These are phyloP conservation scores for Hypericum androsaemum DNA, from an alignment of 345 rosid genomes.

Conservation along the genomic window DNA sequence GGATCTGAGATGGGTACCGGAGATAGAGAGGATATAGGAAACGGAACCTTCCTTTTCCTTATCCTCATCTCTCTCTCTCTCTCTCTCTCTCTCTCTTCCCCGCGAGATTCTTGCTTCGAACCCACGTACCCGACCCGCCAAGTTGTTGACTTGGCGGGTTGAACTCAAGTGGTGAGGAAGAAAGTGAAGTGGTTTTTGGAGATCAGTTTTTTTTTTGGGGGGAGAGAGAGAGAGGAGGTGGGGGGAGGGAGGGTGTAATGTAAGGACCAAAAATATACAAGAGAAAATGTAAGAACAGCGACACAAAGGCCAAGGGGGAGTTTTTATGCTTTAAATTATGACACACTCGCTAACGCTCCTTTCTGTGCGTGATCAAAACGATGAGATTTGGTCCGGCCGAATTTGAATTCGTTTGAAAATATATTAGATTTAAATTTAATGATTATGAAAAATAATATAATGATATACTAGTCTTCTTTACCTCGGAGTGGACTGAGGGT, in stretches of 20 bases:
- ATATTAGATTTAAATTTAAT: no score
- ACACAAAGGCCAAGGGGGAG: constrained; percentile 1
- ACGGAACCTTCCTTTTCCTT: constrained; percentile 70
- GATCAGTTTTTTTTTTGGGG: constrained; percentile 9
- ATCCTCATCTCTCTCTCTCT: constrained; percentile 55
- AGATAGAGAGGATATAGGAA: constrained; percentile 65
- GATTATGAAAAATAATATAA: no score
- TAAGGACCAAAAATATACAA: no score
- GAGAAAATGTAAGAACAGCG: constrained; percentile 17
- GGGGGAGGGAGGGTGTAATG: not conserved
- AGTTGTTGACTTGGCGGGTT: not conserved
- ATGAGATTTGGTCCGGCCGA: no score
- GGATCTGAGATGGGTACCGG: constrained; percentile 83
- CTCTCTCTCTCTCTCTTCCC: not conserved
- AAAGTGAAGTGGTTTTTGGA: constrained; percentile 12
- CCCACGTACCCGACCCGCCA: no score
- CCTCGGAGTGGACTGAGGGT: no score
- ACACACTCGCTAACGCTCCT: no score
- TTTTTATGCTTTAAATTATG: no score
- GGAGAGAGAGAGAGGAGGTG: not conserved
- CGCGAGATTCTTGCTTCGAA: no score
- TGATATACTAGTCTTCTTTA: no score
- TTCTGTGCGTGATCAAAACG: no score
- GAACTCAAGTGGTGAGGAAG: not conserved
- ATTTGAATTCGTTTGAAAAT: no score